phyloP scores from a whole-genome alignment of 148 eudicot genomes.

The Tetragonia tetragonoides region DNA sequence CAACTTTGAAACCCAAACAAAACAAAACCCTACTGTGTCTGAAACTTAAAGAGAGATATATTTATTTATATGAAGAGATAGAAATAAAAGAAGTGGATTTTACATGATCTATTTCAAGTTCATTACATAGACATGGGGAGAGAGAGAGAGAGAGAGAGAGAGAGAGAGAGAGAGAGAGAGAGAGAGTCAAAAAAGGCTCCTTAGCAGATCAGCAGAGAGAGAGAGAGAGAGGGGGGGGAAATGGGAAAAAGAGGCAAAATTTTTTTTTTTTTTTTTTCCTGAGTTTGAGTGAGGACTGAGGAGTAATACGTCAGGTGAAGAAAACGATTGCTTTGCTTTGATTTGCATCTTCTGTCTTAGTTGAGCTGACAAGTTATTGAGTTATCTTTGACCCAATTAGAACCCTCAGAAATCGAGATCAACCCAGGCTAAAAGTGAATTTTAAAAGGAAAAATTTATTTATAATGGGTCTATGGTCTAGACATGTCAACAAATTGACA shows the following conservation, averaged over 20 bases:
- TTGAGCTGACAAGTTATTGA: too few relatives aligned
- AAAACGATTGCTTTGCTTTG: background rate
- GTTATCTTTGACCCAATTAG: too few relatives aligned
- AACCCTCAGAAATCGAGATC: too few relatives aligned
- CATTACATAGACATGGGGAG: background rate
- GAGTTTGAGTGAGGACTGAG: background rate
- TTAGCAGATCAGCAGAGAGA: constrained; percentile 6
- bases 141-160: constrained; percentile 2
- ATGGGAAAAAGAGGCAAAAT: background rate
- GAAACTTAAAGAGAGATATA: background rate
- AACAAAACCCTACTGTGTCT: background rate
- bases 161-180: background rate
- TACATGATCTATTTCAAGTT: constrained; percentile 20
- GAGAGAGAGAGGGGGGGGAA: background rate
- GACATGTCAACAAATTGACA: too few relatives aligned
- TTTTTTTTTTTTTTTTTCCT: background rate
- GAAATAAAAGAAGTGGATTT: background rate
- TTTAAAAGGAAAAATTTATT: too few relatives aligned
- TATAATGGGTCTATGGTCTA: too few relatives aligned
- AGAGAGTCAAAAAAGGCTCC: constrained; percentile 25
- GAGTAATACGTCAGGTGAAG: constrained; percentile 14
- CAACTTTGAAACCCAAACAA: background rate
- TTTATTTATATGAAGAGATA: background rate
- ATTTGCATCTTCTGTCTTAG: too few relatives aligned
- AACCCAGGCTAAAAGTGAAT: too few relatives aligned